A percentile compares a stretch with the other conserved stretches of the same genome.
Conservation (phyloP, 2,329 filamentous ascomycete species). For the Plectosphaerella sp. region DNA sequence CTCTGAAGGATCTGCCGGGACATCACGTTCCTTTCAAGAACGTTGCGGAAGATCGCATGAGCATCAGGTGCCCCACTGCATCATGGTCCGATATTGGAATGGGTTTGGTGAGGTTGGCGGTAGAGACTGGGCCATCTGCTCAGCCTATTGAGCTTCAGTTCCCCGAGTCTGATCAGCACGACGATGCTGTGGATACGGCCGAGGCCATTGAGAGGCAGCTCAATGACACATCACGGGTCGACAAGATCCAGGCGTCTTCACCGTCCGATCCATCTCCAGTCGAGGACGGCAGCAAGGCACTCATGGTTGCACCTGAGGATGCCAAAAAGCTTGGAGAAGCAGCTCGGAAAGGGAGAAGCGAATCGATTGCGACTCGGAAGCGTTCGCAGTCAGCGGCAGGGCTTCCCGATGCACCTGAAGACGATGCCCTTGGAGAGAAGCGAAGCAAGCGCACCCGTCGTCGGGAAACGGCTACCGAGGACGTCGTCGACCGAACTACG, state of each 20-base stretch:
- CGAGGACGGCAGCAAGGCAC: slow-evolving; percentile 4
- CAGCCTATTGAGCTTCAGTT: slow-evolving; percentile 28
- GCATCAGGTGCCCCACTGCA: slow-evolving; percentile 22
- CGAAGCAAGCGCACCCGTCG: slow-evolving; percentile 62
- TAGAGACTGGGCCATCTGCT: slow-evolving; percentile 27
- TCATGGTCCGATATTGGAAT: slow-evolving; percentile 40
- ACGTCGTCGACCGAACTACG: slow-evolving; percentile 45
- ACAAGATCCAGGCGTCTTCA: slow-evolving; percentile 1
- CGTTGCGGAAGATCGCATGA: slow-evolving; percentile 13
- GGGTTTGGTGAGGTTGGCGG: slow-evolving; percentile 30
- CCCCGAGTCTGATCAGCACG: slow-evolving; percentile 28
- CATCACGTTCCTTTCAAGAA: slow-evolving; percentile 7
- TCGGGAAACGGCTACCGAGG: slow-evolving; percentile 48
- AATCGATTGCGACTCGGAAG: slow-evolving; percentile 46
- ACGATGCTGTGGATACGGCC: slow-evolving; percentile 31
- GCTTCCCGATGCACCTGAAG: slow-evolving; percentile 49
- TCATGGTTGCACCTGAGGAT: slow-evolving; percentile 1
- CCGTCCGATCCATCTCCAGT: background rate
- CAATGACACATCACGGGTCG: background rate
- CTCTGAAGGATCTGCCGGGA: slow-evolving; percentile 32
- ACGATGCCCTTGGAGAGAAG: slow-evolving; percentile 55
- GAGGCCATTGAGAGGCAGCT: slow-evolving; percentile 5
- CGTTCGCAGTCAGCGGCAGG: slow-evolving; percentile 60
- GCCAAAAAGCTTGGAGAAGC: slow-evolving; percentile 20
- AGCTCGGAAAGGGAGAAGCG: slow-evolving; percentile 27